phyloP scores from a whole-genome alignment of 2,329 filamentous ascomycete genomes.

The Teratosphaeria gauchensis region DNA sequence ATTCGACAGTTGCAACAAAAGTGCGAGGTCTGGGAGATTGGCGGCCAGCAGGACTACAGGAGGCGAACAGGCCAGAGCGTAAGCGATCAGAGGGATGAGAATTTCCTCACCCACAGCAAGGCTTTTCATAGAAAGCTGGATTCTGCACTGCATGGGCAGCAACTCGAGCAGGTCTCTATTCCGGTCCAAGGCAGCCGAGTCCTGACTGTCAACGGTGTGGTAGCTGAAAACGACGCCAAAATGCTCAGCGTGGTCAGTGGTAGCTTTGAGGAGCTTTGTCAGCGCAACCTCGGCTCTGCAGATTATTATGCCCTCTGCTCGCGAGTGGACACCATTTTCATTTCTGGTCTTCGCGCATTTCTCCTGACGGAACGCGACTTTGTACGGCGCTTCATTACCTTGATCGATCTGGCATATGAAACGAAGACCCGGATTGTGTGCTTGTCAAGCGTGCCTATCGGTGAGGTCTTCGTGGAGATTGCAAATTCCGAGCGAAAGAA shows the following conservation, averaged over 20 bases:
- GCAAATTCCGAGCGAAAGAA: conserved; percentile 9
- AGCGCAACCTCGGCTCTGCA: conserved; percentile 56
- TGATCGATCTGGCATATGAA: conserved; percentile 69
- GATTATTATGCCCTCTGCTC: conserved; percentile 62
- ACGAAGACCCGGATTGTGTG: conserved; percentile 58
- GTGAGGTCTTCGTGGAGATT: conserved; percentile 18
- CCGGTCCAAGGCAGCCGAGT: conserved; percentile 14
- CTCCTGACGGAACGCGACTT: conserved; percentile 48
- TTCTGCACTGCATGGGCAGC: neutral
- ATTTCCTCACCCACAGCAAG: conserved; percentile 10
- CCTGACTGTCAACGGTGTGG: conserved; percentile 8
- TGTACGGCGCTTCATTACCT: conserved; percentile 63
- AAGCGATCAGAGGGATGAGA: conserved; percentile 1
- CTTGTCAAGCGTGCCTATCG: conserved; percentile 11
- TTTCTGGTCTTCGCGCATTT: conserved; percentile 13
- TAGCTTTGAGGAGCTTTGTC: conserved; percentile 57
- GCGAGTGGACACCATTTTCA: conserved; percentile 8
- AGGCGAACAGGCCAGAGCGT: conserved; percentile 15
- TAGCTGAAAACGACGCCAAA: neutral
- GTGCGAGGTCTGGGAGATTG: conserved; percentile 67
- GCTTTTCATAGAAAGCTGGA: conserved; percentile 5
- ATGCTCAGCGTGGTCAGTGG: conserved; percentile 30
- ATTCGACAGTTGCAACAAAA: conserved; percentile 63
- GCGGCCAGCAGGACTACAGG: conserved; percentile 58
- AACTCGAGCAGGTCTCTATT: conserved; percentile 5